Evolutionary conservation across 139 green algal species (phyloP), one percentile per base, ranked within the genome.

Genomic region (Ettlia oleoabundans): DNA sequence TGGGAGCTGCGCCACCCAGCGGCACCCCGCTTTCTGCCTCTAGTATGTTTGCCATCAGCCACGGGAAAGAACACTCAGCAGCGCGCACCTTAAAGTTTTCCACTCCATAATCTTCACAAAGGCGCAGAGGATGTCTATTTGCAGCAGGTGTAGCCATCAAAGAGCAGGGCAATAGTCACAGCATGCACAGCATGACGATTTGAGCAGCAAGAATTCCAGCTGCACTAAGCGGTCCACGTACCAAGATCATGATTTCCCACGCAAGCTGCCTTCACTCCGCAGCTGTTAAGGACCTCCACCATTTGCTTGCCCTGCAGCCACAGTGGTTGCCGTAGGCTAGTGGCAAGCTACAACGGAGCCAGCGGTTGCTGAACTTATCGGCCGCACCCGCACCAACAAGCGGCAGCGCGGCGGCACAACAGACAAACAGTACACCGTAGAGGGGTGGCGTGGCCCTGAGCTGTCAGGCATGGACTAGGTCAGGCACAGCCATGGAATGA

Each of bases 1-100:
- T 74, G 26, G 51, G 61, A 30, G 15, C 0, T 0, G 52, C 28
- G 28, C 82, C 84, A 9, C 47, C 89, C 6, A 93, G 78, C 22
- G 86, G 26, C 76, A 69, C 52, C 82, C 86, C 84, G 69, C 88
- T 95, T 0, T 77, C 38, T 2, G 32, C 41, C n/a, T 96, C 92
- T 32, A 93, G 68, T 35, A 96, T 88, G 80, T 97, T 97, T 21
- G 85, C 83, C 85, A 97, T 90, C 6, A 97, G 88, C 93, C 93
- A 97, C 8, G 91, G 92, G 81, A 97, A 97, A 28, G 84, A 84
- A 72, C 89, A 95, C 40, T 83, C 55, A 13, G 32, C 62, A 21
- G 42, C 26, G 4, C 35, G 63, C 32, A 43, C 18, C 24, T 37
- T 3, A 42, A 82, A 82, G 1, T 41, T 87, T 3, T 90, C 81